Evolutionary conservation across 805 yeast genomes (phyloP), one percentile per base, ranked within the genome.

Genomic region (Nakazawaea siamensis): DNA sequence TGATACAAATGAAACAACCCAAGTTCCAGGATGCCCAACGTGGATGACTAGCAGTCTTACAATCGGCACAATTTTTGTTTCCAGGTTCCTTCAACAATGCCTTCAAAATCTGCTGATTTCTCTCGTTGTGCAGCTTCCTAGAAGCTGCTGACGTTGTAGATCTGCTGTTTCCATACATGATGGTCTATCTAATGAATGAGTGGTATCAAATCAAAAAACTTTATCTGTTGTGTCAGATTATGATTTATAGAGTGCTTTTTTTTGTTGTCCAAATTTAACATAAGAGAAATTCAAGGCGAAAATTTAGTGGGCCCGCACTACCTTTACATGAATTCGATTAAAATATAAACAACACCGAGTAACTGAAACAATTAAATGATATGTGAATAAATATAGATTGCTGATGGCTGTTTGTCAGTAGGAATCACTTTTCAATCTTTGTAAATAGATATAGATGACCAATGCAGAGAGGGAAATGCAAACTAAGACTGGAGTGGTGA

Each of bases 11-110:
- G 50, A 92, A 88, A 38, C 92, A 76, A 17, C 98, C 98, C 35
- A 90, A 57, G 47, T 81, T 87, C 96, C 97, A 90, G 14, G 94
- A 80, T 9, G 97, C 96, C 98, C 98, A 90, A 36, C 97, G 70
- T 16, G 98, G 98, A 57, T 90, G 94, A 24, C 80, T 70, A 11
- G 90, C 71, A 0, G 77, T 70, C 56, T 92, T 90, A 60, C 98
- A 90, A 57, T 90, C 98, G 2, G 88, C 95, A 57, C 98, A 90
- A 29, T 62, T 55, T 49, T 73, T 74, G 64, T 92, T 92, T 24
- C 74, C 75, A 1, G 77, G 76, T 47, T 86, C 95, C 39, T 74
- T 76, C 29, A 92, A 69, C 21, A 92, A 66, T 21, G 80, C 75
- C 55, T 76, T 76, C 43, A 92, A 64, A 27, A 85, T 79, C 51